These are phyloP conservation scores for Salvia miltiorrhiza DNA, from an alignment of 257 asterid genomes.

Conservation along the genomic window DNA sequence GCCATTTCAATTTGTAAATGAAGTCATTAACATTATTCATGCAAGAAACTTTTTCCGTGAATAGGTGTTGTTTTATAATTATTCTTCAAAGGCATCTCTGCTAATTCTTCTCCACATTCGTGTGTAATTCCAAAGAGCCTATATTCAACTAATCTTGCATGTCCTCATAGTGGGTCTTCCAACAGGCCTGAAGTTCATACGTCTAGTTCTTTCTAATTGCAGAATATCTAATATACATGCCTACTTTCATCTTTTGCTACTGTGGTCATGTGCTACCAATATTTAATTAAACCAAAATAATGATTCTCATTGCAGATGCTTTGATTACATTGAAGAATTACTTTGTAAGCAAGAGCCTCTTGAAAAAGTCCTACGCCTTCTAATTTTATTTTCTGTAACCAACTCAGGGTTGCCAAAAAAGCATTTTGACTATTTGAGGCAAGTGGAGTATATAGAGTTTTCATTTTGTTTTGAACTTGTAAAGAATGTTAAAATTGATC, in stretches of 20 bases:
- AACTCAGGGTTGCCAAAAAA: conserved; percentile 87
- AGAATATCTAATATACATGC: background rate
- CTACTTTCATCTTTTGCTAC: background rate
- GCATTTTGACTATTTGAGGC: conserved; percentile 89
- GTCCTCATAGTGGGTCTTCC: background rate
- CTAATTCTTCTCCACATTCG: background rate
- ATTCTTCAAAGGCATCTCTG: background rate
- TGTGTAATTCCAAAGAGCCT: background rate
- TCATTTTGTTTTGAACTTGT: background rate
- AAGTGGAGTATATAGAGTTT: conserved; percentile 25
- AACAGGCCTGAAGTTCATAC: background rate
- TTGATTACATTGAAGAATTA: conserved; percentile 90
- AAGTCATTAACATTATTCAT: background rate
- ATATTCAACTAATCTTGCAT: background rate
- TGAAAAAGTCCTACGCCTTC: conserved; percentile 71
- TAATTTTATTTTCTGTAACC: conserved; percentile 76
- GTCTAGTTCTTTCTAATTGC: background rate
- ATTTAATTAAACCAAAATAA: conserved; percentile 16
- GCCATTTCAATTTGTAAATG: background rate
- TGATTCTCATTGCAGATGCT: conserved; percentile 61
- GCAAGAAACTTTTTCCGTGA: background rate
- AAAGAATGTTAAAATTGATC: background rate
- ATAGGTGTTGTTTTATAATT: background rate
- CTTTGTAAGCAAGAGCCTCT: conserved; percentile 94
- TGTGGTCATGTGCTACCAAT: conserved; percentile 4